A percentile compares a stretch with the other conserved stretches of the same genome.
Conservation (phyloP, 2,329 filamentous ascomycete genomes). For the Botrytis deweyae region DNA sequence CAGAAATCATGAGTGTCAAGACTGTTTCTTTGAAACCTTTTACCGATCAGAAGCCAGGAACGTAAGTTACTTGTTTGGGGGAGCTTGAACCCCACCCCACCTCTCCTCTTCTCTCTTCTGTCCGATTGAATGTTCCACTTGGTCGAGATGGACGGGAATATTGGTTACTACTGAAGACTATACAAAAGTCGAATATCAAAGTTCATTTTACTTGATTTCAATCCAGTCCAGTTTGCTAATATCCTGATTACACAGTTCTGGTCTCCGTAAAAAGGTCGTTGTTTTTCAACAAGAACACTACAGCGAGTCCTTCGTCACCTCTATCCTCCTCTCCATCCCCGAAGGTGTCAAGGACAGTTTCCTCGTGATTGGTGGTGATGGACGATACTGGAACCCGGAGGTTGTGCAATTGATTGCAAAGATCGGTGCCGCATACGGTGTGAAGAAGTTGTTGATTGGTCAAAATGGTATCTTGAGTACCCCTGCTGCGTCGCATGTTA, state of each 20-base stretch:
- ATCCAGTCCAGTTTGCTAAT: not conserved
- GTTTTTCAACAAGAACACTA: conserved; percentile 96
- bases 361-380: conserved; percentile 96
- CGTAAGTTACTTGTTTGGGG: conserved; percentile 66
- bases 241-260: conserved; percentile 62
- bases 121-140: not conserved
- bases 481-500: conserved; percentile 92
- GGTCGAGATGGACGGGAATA: not conserved
- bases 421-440: conserved; percentile 93
- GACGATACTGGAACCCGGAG: conserved; percentile 95
- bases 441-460: conserved; percentile 97
- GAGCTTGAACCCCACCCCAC: conserved; percentile 23
- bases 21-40: conserved; percentile 83
- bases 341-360: conserved; percentile 80
- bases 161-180: not conserved
- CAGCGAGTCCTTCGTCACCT: conserved; percentile 91
- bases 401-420: conserved; percentile 96
- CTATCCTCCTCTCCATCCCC: conserved; percentile 93
- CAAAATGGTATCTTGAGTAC: conserved; percentile 96
- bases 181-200: too few relatives aligned
- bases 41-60: conserved; percentile 97
- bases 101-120: not conserved
- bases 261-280: conserved; percentile 97
- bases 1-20: conserved; percentile 66
- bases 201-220: not conserved